Percentiles rank a stretch among this genome's conserved stretches.
phyloP scores from a whole-genome alignment of 1,284 basidiomycete species.

The Boletellus dicymbophilus region DNA sequence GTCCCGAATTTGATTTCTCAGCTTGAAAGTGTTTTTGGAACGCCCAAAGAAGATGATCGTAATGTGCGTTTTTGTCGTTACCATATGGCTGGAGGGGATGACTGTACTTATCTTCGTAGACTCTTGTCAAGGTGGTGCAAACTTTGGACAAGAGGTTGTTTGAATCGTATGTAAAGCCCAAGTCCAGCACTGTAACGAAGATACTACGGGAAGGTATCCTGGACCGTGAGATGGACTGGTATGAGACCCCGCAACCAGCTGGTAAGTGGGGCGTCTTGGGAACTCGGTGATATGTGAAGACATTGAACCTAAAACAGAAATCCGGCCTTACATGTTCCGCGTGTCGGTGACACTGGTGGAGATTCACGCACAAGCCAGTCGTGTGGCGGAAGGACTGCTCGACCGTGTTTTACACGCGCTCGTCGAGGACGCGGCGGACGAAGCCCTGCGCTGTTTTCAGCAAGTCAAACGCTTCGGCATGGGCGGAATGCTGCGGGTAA shows the following conservation, averaged over 20 bases:
- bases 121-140: conserved; percentile 75
- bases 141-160: conserved; percentile 90
- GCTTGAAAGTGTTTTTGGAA: conserved; percentile 77
- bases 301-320: conserved; percentile 55
- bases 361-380: conserved; percentile 89
- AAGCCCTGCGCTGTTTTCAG: conserved; percentile 83
- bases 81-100: not conserved
- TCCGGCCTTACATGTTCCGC: conserved; percentile 94
- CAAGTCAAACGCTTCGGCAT: conserved; percentile 91
- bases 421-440: conserved; percentile 81
- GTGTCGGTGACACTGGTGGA: conserved; percentile 87
- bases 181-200: conserved; percentile 63
- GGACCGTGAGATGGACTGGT: conserved; percentile 86
- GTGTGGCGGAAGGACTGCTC: conserved; percentile 77
- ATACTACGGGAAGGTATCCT: conserved; percentile 84
- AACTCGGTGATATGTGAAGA: not conserved
- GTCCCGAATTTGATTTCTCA: conserved; percentile 84
- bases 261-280: conserved; percentile 49
- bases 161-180: conserved; percentile 83
- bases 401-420: conserved; percentile 82
- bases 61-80: conserved; percentile 41
- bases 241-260: conserved; percentile 83
- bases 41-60: conserved; percentile 77
- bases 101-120: conserved; percentile 40
- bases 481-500: conserved; percentile 97